Evolutionary conservation across 164 flowering plant genomes (phyloP), one percentile per base, ranked within the genome.

Genomic region (Annona cherimola): DNA sequence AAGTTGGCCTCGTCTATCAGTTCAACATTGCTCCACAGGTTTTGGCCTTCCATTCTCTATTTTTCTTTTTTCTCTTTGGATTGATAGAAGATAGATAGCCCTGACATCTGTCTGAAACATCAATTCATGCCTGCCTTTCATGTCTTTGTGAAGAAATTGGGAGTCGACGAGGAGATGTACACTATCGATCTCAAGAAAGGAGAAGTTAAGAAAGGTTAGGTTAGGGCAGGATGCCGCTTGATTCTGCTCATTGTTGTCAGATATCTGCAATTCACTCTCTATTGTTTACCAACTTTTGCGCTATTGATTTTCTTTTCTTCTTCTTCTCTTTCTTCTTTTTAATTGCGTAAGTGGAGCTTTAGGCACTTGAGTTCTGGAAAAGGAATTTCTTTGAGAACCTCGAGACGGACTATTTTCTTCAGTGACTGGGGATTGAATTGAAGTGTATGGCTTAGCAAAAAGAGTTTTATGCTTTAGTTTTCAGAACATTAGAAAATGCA

Each of bases 111-210:
- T 4, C 12, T 55, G 11, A 11, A 19, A 57, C 66, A 62, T 40
- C 69, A 42, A 66, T 54, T 71, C 72, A 69, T 63, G n/a, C 73
- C 72, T 71, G 67, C 12, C 42, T 68, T 43, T 55, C 11, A 9
- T 73, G 16, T 39, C 54, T 66, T 69, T 44, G 3, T 71, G 35
- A 82, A 95, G 98, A 96, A 93, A 89, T 55, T 93, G 59, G 98
- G 99, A 63, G 77, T 89, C 43, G 77, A 91, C 66, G 99, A 93
- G 79, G 89, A 84, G 69, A 76, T 76, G 70, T 91, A 82, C 59
- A 84, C 82, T 1, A 88, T 93, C 42, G 98, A 95, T 80, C 86
- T 95, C 71, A 95, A 93, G 89, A 95, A 96, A 78, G 98, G 98
- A 42, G 97, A 91, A 73, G 90, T 96, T 39, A 87, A 75, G 46